Conservation (phyloP, 495 filamentous ascomycete genomes). For the Penicillium riverlandense region DNA sequence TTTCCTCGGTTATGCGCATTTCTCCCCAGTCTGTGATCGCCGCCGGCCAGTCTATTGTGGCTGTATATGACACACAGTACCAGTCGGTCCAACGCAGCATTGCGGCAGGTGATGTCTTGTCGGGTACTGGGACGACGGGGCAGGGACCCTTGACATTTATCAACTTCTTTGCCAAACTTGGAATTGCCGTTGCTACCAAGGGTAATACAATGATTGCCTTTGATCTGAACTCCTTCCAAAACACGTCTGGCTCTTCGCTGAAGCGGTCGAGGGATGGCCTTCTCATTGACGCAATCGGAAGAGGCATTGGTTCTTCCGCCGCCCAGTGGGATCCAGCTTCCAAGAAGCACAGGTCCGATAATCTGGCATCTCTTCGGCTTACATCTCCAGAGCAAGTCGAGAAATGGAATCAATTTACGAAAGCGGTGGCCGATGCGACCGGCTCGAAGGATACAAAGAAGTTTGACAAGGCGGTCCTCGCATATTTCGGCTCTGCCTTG, state of each 20-base stretch:
- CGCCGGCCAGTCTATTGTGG: constrained; percentile 37
- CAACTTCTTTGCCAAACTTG: constrained; percentile 56
- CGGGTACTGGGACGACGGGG: constrained; percentile 11
- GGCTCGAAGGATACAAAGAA: constrained; percentile 16
- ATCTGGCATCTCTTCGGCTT: constrained; percentile 23
- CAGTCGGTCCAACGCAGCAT: constrained; percentile 53
- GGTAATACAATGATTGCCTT: constrained; percentile 52
- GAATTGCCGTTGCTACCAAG: constrained; percentile 52
- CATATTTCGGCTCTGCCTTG: constrained; percentile 25
- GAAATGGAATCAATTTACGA: constrained; percentile 28
- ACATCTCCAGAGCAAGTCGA: constrained; percentile 26
- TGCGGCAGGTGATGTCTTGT: constrained; percentile 38
- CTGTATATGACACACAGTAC: constrained; percentile 60
- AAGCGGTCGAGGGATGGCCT: constrained; percentile 61
- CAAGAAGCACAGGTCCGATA: constrained; percentile 29
- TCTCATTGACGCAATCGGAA: constrained; percentile 64
- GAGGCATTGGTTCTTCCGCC: constrained; percentile 36
- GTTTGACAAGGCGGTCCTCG: constrained; percentile 34
- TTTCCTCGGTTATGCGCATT: constrained; percentile 40
- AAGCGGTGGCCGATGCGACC: constrained; percentile 19
- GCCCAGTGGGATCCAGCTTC: constrained; percentile 25
- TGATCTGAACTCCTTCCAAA: constrained; percentile 54
- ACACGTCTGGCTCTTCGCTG: constrained; percentile 30
- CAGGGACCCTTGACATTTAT: constrained; percentile 34
- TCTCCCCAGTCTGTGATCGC: constrained; percentile 39